Conservation (phyloP, 192 early-diverging fungal genomes). For the Backusella parvicylindrica region DNA sequence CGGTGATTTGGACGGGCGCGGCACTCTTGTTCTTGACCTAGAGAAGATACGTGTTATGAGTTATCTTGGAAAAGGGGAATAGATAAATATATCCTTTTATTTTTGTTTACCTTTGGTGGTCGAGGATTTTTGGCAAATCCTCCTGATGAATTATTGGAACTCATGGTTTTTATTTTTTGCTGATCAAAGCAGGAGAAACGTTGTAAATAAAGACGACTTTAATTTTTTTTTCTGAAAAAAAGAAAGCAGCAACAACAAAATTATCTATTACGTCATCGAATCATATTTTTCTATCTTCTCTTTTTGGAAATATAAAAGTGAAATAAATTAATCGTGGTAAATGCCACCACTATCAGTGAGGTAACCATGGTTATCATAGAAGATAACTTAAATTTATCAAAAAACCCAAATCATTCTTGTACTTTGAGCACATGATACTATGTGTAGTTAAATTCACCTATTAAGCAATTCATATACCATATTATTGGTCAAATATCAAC, state of each 20-base stretch:
- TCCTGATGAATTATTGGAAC: slow-evolving; percentile 17
- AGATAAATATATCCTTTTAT: neutral
- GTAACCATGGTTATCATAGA: neutral
- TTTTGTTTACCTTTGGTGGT: slow-evolving; percentile 30
- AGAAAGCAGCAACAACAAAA: neutral
- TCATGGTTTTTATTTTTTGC: neutral
- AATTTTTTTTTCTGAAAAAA: neutral
- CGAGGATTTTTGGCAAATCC: slow-evolving; percentile 32
- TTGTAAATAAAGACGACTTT: neutral
- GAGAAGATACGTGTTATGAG: too few species aligned
- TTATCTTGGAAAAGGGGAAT: too few species aligned
- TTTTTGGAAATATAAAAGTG: neutral
- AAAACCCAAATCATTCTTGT: neutral
- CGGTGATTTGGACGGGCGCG: slow-evolving; percentile 96
- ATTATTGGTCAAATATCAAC: neutral
- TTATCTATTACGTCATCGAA: neutral
- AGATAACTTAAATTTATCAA: neutral
- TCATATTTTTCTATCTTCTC: neutral
- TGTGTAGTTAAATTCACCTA: neutral
- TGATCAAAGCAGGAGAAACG: neutral
- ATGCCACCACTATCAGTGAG: too few species aligned
- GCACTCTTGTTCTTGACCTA: slow-evolving; percentile 99
- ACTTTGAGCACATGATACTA: neutral
- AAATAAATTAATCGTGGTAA: too few species aligned
- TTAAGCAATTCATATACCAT: too few species aligned